Evolutionary conservation across 768 basidiomycete species (phyloP).

Genomic region (Grammothele lineata): DNA sequence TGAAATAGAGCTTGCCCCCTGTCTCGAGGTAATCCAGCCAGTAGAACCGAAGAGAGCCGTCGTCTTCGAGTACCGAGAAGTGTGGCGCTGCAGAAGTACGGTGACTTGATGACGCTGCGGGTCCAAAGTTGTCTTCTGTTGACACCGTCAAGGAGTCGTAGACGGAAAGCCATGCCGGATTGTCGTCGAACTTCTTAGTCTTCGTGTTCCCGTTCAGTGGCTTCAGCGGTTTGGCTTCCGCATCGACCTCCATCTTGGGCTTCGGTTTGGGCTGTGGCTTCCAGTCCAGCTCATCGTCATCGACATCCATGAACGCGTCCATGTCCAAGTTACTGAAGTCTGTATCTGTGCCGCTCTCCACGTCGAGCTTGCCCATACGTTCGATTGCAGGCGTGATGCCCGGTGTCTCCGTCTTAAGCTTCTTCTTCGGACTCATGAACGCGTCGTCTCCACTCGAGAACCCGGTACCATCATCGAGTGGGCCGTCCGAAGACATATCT

Average conservation of each 20-base stretch:
- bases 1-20: constrained; percentile 80
- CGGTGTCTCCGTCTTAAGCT: constrained; percentile 40
- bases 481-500: constrained; percentile 29
- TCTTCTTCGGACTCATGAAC: constrained; percentile 69
- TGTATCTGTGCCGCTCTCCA: constrained; percentile 31
- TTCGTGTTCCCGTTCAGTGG: constrained; percentile 26
- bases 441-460: constrained; percentile 55
- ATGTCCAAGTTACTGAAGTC: constrained; percentile 53
- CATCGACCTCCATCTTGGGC: constrained; percentile 26
- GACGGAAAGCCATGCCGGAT: constrained; percentile 68
- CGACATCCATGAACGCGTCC: constrained; percentile 53
- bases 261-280: constrained; percentile 29
- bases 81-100: constrained; percentile 26
- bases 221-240: constrained; percentile 19
- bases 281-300: constrained; percentile 42
- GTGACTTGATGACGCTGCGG: constrained; percentile 24
- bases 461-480: constrained; percentile 23
- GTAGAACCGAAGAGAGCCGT: constrained; percentile 86
- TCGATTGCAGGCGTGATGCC: constrained; percentile 53
- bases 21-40: constrained; percentile 95
- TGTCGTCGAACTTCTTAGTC: constrained; percentile 39
- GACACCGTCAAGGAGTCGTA: constrained; percentile 68
- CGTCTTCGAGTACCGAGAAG: constrained; percentile 67
- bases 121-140: constrained; percentile 57
- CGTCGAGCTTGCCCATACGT: constrained; percentile 53